phyloP scores from a whole-genome alignment of 305 asterid genomes.

The Fraxinus platypoda region DNA sequence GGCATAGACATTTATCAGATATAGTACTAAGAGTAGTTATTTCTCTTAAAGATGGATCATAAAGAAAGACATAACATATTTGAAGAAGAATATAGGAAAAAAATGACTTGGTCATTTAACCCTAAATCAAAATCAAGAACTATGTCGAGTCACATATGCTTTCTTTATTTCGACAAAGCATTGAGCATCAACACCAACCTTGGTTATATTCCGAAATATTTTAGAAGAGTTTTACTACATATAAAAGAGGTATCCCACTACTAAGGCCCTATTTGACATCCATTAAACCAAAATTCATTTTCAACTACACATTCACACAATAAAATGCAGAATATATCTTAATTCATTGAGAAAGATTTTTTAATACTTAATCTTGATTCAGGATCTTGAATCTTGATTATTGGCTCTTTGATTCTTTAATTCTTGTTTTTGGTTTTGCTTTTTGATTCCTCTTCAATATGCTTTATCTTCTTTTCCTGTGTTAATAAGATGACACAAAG shows the following conservation, averaged over 20 bases:
- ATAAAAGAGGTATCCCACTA: background rate
- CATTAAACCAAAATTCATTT: background rate
- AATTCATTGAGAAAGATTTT: background rate
- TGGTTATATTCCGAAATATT: background rate
- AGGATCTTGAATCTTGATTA: background rate
- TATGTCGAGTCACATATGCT: background rate
- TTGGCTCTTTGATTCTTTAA: background rate
- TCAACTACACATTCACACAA: background rate
- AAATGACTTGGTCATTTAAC: background rate
- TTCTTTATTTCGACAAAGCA: background rate
- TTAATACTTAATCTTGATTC: background rate
- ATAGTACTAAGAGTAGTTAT: conserved; percentile 5
- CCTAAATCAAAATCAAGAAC: background rate
- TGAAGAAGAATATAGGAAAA: background rate
- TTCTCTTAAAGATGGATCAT: conserved; percentile 5
- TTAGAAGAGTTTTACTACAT: background rate
- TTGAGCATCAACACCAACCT: conserved; percentile 2
- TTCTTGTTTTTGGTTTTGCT: background rate
- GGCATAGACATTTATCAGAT: background rate
- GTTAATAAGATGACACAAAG: background rate
- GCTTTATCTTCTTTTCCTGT: background rate
- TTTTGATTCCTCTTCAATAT: background rate
- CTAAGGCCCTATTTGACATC: background rate
- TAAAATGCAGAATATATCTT: background rate
- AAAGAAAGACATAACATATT: background rate